These are phyloP conservation scores for Craterostigma plantagineum DNA, from an alignment of 257 asterid species.

Conservation along the genomic window DNA sequence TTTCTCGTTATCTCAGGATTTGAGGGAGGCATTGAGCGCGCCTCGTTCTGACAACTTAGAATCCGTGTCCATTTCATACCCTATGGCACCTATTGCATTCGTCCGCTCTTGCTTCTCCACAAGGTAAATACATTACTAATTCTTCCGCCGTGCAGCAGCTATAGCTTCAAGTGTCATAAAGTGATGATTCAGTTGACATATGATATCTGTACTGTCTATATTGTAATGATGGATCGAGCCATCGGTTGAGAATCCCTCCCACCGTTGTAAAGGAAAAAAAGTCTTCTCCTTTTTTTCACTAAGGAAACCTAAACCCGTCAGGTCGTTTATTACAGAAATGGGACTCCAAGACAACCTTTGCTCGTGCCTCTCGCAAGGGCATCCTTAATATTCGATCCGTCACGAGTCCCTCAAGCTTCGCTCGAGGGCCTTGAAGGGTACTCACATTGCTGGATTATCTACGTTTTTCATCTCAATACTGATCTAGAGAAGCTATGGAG, in stretches of 20 bases:
- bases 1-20: conserved; percentile 43
- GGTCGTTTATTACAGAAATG: conserved; percentile 43
- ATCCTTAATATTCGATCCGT: conserved; percentile 39
- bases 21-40: conserved; percentile 45
- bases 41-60: conserved; percentile 17
- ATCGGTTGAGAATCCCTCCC: too few relatives aligned
- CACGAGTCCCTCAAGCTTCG: conserved; percentile 69
- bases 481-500: conserved; percentile 88
- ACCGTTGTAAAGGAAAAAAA: too few relatives aligned
- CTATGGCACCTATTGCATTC: conserved; percentile 73
- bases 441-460: conserved; percentile 88
- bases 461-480: conserved; percentile 86
- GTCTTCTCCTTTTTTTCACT: too few relatives aligned
- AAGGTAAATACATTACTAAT: conserved; percentile 26
- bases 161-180: neutral
- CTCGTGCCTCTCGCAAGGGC: conserved; percentile 94
- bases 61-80: conserved; percentile 29
- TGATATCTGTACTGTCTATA: too few relatives aligned
- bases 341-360: conserved; percentile 96
- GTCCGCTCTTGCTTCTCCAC: conserved; percentile 76
- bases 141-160: too few relatives aligned
- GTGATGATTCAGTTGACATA: neutral
- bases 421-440: conserved; percentile 83
- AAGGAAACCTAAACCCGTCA: neutral
- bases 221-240: too few relatives aligned